Conservation (phyloP, 164 flowering plant genomes). For the Magnolia sinica region DNA sequence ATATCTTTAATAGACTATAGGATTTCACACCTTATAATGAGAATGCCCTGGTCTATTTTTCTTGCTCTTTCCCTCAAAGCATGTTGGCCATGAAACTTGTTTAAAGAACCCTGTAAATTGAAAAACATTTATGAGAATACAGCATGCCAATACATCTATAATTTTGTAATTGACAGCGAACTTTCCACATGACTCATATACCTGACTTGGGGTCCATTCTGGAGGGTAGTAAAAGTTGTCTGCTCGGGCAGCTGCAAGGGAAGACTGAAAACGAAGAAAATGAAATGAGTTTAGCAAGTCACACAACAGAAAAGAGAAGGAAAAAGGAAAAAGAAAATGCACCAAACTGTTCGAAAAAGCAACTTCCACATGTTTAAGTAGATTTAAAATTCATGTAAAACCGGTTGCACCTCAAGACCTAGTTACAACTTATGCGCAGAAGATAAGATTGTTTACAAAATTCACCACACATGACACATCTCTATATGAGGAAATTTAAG, state of each 20-base stretch:
- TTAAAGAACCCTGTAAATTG: conserved; percentile 66
- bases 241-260: conserved; percentile 99
- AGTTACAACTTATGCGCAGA: neutral
- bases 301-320: neutral
- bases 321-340: neutral
- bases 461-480: neutral
- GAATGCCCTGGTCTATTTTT: conserved; percentile 89
- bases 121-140: conserved; percentile 7
- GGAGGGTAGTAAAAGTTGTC: conserved; percentile 98
- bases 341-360: neutral
- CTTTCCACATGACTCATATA: conserved; percentile 14
- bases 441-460: neutral
- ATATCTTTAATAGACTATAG: neutral
- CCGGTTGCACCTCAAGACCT: too few species aligned
- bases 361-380: neutral
- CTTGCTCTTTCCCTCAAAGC: conserved; percentile 96
- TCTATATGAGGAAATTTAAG: too few species aligned
- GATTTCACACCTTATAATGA: conserved; percentile 78
- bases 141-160: neutral
- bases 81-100: conserved; percentile 98
- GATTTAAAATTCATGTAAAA: too few species aligned
- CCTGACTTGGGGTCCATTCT: conserved; percentile 96
- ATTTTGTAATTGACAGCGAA: neutral
- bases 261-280: conserved; percentile 60
- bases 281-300: conserved; percentile 4